phyloP scores from a whole-genome alignment of 345 rosid species.

The Citrus cavaleriei region DNA sequence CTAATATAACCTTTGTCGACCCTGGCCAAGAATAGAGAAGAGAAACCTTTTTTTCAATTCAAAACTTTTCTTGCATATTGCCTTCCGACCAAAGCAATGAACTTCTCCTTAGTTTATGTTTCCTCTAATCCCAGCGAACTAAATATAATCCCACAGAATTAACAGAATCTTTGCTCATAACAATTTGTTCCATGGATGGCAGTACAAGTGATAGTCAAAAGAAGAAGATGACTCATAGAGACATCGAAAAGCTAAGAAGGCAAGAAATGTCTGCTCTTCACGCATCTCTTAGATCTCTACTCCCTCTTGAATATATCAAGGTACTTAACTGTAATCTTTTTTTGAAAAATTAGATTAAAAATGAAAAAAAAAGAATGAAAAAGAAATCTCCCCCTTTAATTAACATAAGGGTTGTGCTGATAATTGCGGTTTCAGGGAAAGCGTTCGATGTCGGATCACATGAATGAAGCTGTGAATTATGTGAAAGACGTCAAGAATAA shows the following conservation, averaged over 20 bases:
- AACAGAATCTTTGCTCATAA: background rate
- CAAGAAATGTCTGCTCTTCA: conserved; percentile 69
- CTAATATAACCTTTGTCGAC: background rate
- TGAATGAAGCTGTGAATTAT: conserved; percentile 64
- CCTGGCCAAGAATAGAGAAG: background rate
- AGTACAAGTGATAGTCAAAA: conserved; percentile 9
- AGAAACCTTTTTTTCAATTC: background rate
- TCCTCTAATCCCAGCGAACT: background rate
- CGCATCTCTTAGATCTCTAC: conserved; percentile 57
- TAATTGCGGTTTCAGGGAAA: conserved; percentile 52
- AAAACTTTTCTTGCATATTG: background rate
- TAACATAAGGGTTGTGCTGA: no score
- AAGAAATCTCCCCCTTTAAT: background rate
- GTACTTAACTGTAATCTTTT: conserved; percentile 15
- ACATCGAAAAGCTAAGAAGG: conserved; percentile 65
- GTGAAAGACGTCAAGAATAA: conserved; percentile 45
- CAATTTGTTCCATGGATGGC: conserved; percentile 5
- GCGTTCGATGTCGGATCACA: conserved; percentile 77
- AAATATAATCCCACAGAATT: conserved; percentile 18
- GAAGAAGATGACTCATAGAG: conserved; percentile 64
- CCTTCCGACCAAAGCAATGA: conserved; percentile 6
- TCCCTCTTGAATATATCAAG: conserved; percentile 70
- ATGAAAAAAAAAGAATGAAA: background rate
- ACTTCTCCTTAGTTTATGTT: conserved; percentile 2
- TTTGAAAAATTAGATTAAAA: background rate